Evolutionary conservation across 2,329 filamentous ascomycete genomes (phyloP).

Genomic region (Beauveria rudraprayagi): DNA sequence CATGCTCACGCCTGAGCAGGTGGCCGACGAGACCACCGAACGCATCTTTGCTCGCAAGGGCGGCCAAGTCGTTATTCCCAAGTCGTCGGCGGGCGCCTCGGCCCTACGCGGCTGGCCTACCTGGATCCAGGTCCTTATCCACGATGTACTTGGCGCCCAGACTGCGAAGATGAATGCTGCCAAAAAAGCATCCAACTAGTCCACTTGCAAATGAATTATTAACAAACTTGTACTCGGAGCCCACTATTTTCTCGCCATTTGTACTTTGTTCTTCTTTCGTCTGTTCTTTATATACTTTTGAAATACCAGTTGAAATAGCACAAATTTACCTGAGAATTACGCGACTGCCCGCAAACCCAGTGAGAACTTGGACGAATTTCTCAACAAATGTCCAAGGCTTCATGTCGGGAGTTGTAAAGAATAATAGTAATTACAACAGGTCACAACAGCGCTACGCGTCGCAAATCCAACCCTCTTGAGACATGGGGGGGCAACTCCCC

Average conservation of each 20-base stretch:
- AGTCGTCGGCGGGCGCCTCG: constrained; percentile 13
- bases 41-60: constrained; percentile 34
- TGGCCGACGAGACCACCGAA: constrained; percentile 32
- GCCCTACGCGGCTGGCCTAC: constrained; percentile 28
- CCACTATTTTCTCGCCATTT: background rate
- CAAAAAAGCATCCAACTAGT: background rate
- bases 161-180: constrained; percentile 6
- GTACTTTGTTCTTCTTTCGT: background rate
- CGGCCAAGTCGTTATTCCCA: constrained; percentile 34
- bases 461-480: too few relatives aligned
- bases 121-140: constrained; percentile 20
- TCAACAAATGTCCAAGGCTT: background rate
- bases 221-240: too few relatives aligned
- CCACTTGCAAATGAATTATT: too few relatives aligned
- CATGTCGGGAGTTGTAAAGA: background rate
- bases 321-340: background rate
- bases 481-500: too few relatives aligned
- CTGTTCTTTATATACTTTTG: background rate
- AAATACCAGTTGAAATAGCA: background rate
- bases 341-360: background rate
- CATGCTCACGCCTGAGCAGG: constrained; percentile 21
- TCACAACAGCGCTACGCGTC: too few relatives aligned
- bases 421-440: too few relatives aligned
- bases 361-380: background rate
- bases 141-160: constrained; percentile 1